Evolutionary conservation across 2,329 filamentous ascomycete species (phyloP), one percentile per base, ranked within the genome.

Genomic region (Fusarium continuum): DNA sequence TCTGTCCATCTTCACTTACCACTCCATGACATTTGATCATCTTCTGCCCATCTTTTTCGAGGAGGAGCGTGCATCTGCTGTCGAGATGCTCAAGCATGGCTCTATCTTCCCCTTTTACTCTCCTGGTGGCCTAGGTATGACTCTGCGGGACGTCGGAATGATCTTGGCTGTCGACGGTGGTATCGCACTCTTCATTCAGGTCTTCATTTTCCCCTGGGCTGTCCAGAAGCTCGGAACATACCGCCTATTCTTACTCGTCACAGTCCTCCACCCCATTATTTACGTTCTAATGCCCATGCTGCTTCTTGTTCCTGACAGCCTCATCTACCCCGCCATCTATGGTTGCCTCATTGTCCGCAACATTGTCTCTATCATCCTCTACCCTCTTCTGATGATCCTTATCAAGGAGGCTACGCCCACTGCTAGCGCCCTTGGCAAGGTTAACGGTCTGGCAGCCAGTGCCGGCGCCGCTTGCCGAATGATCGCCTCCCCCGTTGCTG

Each of bases 1-100:
- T 2, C 79, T 97, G 41, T 91, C 90, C 38, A 91, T 97, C 63
- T 97, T 96, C 78, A 95, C 92, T 5, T 96, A 96, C 74, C 93
- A 97, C 77, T 92, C 90, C 31, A 97, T 97, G 93, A 93, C 91
- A 1, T 97, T 92, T 76, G 94, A 97, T 72, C 91, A 96, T 73
- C 84, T 97, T 1, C 82, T 97, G 49, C 93, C 93, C 8, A 97
- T 97, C 57, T 97, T 97, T 77, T 87, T 97, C 46, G 93, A 97
- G 74, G 93, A 97, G 69, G 83, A 88, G 34, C 84, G 85, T 25
- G 78, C 77, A 61, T 73, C 76, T 22, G 72, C 79, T 39, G 75
- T 79, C 35, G 73, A 79, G 6, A 64, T 77, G 20, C 59, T 75
- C 35, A 67, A 66, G n/a, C 34, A 66, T 40, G 58, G 66, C 45